Evolutionary conservation across 164 flowering plant genomes (phyloP), one percentile per base, ranked within the genome.

Genomic region (Berberis thunbergii): DNA sequence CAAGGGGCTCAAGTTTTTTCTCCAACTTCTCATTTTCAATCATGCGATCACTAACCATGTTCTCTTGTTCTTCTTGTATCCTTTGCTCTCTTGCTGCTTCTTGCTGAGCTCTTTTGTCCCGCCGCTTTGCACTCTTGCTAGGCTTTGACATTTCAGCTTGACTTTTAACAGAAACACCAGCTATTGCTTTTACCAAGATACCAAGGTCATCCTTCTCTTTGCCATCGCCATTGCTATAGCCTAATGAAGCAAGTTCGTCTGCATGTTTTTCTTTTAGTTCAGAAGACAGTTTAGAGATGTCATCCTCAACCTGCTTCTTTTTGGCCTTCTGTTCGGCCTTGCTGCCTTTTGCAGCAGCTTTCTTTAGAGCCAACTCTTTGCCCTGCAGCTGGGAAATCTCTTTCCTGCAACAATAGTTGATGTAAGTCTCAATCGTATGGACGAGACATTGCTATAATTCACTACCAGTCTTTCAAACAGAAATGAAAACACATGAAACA

Each of bases 311-410:
- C 65, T 84, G 91, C 77, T 94, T 94, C 78, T 94, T 89, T 80
- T 94, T 91, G 12, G 89, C 84, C 70, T 91, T 94, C 76, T 91
- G 98, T 67, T 94, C 97, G 45, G 97, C 96, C 75, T 94, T 94
- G 86, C 97, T 91, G 49, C 99, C 99, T 77, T 80, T 88, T 26
- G 97, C 97, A 57, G 97, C 97, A 9, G 85, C 88, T 74, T 86
- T 87, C 61, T 85, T 89, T 77, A 91, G 41, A 52, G 73, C 85
- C 63, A 72, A 60, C 74, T 94, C 96, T 71, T 86, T 88, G 84
- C 83, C 77, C 76, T 87, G 91, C 72, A 94, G 81, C 66, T 83
- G 75, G 3, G 79, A 49, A 40, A 75, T 86, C 81, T 91, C 97
- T 70, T 86, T 83, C 78, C 97, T 94, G 82, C 58, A 73, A 72